Evolutionary conservation across 2,329 filamentous ascomycete genomes (phyloP).

Genomic region (Alternaria metachromatica): DNA sequence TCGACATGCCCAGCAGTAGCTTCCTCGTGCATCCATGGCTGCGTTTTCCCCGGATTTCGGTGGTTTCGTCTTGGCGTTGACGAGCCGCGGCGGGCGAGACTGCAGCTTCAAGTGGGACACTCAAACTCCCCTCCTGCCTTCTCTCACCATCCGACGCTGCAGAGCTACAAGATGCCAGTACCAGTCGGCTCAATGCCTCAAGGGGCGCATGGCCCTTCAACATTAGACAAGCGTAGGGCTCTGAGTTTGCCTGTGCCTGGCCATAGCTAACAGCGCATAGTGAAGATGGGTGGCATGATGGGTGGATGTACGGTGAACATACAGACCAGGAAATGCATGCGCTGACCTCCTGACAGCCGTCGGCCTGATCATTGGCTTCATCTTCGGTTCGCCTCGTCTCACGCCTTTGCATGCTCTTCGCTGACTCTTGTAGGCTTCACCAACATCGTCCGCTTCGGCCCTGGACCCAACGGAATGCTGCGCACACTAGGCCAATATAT

Average conservation of each 20-base stretch:
- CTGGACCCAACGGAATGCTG: conserved; percentile 91
- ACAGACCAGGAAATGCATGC: background rate
- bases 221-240: conserved; percentile 72
- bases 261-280: conserved; percentile 58
- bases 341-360: conserved; percentile 69
- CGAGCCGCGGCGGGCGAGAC: conserved; percentile 21
- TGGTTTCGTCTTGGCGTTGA: conserved; percentile 11
- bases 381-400: conserved; percentile 72
- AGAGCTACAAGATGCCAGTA: conserved; percentile 59
- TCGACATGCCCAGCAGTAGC: background rate
- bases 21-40: conserved; percentile 15
- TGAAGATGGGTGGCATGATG: conserved; percentile 99
- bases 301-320: conserved; percentile 78
- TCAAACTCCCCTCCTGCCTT: conserved; percentile 21
- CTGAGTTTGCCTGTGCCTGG: conserved; percentile 22
- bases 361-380: conserved; percentile 95
- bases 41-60: conserved; percentile 14
- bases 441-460: conserved; percentile 94
- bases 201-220: conserved; percentile 63
- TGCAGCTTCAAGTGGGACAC: conserved; percentile 18
- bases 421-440: conserved; percentile 70
- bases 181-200: conserved; percentile 57
- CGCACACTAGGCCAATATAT: conserved; percentile 96
- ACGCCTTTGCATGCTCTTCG: conserved; percentile 1
- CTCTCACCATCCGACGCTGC: conserved; percentile 16